A percentile compares a stretch with the other conserved stretches of the same genome.
phyloP scores from a whole-genome alignment of 495 filamentous ascomycete genomes.

The Penicillium pulvis region DNA sequence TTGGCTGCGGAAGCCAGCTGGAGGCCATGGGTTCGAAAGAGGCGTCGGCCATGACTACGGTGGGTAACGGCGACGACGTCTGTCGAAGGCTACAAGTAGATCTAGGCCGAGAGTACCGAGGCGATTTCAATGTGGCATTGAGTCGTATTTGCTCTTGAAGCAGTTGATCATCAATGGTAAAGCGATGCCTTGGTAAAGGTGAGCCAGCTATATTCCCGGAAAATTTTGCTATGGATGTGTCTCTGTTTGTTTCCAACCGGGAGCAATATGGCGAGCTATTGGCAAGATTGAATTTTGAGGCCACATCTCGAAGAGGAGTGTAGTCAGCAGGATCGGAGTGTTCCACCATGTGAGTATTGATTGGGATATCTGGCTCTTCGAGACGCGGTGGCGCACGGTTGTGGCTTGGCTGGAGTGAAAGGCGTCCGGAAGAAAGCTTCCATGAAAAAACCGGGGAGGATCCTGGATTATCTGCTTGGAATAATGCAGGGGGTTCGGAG shows the following conservation, averaged over 20 bases:
- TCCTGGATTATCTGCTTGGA: neutral
- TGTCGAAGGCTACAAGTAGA: conserved; percentile 4
- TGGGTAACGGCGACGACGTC: conserved; percentile 6
- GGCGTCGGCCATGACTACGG: conserved; percentile 1
- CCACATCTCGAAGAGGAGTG: neutral
- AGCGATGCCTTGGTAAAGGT: conserved; percentile 9
- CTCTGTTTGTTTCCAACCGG: neutral
- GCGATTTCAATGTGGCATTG: neutral
- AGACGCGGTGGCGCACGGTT: neutral
- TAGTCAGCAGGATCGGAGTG: neutral
- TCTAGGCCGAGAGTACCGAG: neutral
- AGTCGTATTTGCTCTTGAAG: conserved; percentile 6
- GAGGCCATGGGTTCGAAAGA: conserved; percentile 6
- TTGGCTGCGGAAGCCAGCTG: conserved; percentile 23
- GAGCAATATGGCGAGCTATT: neutral
- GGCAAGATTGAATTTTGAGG: neutral
- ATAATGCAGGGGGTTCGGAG: conserved; percentile 4
- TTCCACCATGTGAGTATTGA: neutral
- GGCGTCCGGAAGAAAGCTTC: neutral
- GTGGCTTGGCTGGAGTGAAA: conserved; percentile 6
- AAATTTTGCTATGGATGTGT: neutral
- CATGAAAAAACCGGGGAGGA: neutral
- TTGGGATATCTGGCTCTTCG: neutral
- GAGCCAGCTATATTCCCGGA: neutral
- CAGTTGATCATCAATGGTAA: conserved; percentile 24